Evolutionary conservation across 2,329 filamentous ascomycete species (phyloP), one percentile per base, ranked within the genome.

Genomic region (Plenodomus lindquistii): DNA sequence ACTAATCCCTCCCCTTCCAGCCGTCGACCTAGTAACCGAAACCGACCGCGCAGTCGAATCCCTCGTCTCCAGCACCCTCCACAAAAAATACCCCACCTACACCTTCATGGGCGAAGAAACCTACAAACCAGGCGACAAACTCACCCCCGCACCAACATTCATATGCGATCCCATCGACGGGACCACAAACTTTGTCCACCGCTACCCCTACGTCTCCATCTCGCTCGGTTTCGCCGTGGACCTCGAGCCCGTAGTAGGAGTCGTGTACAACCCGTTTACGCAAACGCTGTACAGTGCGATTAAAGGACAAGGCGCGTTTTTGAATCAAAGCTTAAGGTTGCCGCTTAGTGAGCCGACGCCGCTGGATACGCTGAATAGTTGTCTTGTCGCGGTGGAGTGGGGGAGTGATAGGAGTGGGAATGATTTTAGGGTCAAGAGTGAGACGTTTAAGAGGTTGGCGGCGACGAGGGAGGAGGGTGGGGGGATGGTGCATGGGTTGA

Each of bases 131-230:
- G 87, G 87, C 60, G 75, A 74, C 57, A 72, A 64, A n/a, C 77
- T 93, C 39, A 86, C 84, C 0, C 70, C 79, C 22, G 80, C 80
- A 15, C 88, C 89, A 1, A 93, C 89, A 37, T 92, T 92, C 73
- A 82, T 92, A 65, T 85, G 89, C 57, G 89, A 93, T 69, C 89
- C 89, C 37, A 91, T 93, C 60, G 89, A 93, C 73, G 89, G 87
- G 65, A 91, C 83, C 6, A 90, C 86, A 42, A 92, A 92, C 78
- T 91, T 93, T 65, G 82, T 92, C 39, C 89, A 92, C 73, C 82
- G 81, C 17, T 87, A 89, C 73, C 87, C 84, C 55, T 81, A 84
- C 62, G 87, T 89, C 53, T 89, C 85, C 74, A 86, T 92, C 73
- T 90, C 87, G 10, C 83, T 93, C 27, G 89, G 88, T 38, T 79